These are phyloP conservation scores for Brettanomyces bruxellensis DNA, from an alignment of 805 yeast genomes.

Conservation along the genomic window DNA sequence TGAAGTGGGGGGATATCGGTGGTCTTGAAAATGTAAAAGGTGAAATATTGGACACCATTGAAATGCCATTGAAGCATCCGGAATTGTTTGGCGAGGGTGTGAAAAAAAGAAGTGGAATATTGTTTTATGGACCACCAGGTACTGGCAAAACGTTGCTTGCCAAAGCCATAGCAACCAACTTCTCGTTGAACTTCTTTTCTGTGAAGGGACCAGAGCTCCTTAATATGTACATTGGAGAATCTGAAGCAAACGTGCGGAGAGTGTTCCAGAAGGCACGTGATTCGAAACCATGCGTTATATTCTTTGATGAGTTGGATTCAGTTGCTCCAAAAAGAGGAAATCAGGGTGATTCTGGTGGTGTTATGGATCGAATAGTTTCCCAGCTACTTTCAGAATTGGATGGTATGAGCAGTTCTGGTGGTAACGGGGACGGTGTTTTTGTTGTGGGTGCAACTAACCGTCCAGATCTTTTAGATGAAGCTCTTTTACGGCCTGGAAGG, in stretches of 20 bases:
- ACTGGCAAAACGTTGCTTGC: constrained; percentile 95
- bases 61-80: constrained; percentile 90
- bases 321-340: constrained; percentile 98
- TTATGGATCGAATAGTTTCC: constrained; percentile 96
- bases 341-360: constrained; percentile 98
- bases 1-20: constrained; percentile 96
- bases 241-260: constrained; percentile 92
- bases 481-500: constrained; percentile 86
- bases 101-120: constrained; percentile 87
- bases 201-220: constrained; percentile 96
- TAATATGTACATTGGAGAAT: constrained; percentile 97
- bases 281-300: constrained; percentile 95
- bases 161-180: constrained; percentile 94
- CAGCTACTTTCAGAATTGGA: constrained; percentile 91
- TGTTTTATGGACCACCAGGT: constrained; percentile 98
- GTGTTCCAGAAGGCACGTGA: constrained; percentile 94
- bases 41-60: constrained; percentile 91
- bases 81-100: constrained; percentile 81
- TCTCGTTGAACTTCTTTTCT: constrained; percentile 87
- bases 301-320: constrained; percentile 95
- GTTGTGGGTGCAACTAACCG: constrained; percentile 99
- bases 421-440: constrained; percentile 78
- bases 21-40: constrained; percentile 86
- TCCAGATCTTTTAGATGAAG: constrained; percentile 92
- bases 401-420: constrained; percentile 82